These are phyloP conservation scores for Tulasnella sp. DNA, from an alignment of 768 basidiomycete genomes.

Conservation along the genomic window DNA sequence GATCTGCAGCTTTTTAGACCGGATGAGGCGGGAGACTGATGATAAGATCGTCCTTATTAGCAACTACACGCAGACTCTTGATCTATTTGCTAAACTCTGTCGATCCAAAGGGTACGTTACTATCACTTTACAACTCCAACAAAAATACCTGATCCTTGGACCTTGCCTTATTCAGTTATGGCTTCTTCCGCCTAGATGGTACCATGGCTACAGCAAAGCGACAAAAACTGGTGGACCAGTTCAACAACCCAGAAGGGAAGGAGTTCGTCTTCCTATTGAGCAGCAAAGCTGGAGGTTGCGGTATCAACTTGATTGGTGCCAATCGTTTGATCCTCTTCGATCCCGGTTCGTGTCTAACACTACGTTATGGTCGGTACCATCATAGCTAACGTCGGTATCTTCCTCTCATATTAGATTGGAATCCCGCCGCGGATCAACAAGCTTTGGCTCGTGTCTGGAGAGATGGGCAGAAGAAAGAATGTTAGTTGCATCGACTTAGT, in stretches of 20 bases:
- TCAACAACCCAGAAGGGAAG: slow-evolving; percentile 85
- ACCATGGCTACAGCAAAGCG: slow-evolving; percentile 85
- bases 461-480: slow-evolving; percentile 99
- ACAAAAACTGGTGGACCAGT: slow-evolving; percentile 92
- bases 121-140: neutral
- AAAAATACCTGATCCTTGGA: slow-evolving; percentile 10
- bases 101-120: slow-evolving; percentile 60
- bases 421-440: slow-evolving; percentile 96
- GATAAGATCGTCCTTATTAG: slow-evolving; percentile 97
- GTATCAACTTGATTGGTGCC: slow-evolving; percentile 94
- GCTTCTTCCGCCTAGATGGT: slow-evolving; percentile 88
- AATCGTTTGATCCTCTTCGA: slow-evolving; percentile 94
- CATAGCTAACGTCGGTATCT: neutral
- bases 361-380: neutral
- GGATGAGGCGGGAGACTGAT: slow-evolving; percentile 65
- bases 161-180: slow-evolving; percentile 48
- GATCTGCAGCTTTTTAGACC: slow-evolving; percentile 62
- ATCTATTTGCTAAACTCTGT: slow-evolving; percentile 84
- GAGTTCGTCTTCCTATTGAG: slow-evolving; percentile 92
- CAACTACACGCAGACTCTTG: slow-evolving; percentile 92
- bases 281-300: slow-evolving; percentile 92
- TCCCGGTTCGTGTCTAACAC: slow-evolving; percentile 44
- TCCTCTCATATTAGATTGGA: slow-evolving; percentile 63
- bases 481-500: slow-evolving; percentile 36
- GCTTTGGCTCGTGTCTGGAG: slow-evolving; percentile 98